Conservation (phyloP, 2,329 filamentous ascomycete species). For the Cladorrhinum sp. region DNA sequence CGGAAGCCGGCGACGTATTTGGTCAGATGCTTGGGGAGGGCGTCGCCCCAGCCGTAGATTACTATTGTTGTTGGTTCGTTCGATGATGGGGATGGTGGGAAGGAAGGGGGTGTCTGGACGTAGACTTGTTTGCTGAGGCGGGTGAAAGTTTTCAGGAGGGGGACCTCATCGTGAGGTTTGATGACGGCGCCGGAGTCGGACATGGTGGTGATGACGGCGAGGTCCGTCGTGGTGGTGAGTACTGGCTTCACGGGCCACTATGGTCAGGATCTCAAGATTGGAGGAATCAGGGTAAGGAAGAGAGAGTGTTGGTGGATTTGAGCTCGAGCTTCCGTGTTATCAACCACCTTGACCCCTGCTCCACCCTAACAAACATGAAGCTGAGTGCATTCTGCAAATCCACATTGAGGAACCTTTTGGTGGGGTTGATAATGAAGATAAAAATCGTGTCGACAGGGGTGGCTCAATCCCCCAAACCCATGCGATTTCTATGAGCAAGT, state of each 20-base stretch:
- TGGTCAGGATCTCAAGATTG: too few species aligned
- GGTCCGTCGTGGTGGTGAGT: slow-evolving; percentile 9
- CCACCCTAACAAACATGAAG: neutral
- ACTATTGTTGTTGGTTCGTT: slow-evolving; percentile 46
- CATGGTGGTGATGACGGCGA: neutral
- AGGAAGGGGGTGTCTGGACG: slow-evolving; percentile 29
- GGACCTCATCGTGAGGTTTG: slow-evolving; percentile 6
- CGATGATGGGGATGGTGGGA: neutral
- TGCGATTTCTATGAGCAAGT: too few species aligned
- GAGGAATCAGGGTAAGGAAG: too few species aligned
- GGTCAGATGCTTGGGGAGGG: slow-evolving; percentile 49
- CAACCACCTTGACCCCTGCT: neutral
- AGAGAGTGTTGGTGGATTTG: too few species aligned
- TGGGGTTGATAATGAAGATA: neutral
- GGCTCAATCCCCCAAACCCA: too few species aligned
- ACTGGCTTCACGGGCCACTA: neutral
- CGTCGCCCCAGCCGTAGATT: slow-evolving; percentile 59
- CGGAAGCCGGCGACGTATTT: slow-evolving; percentile 56
- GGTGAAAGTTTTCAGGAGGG: slow-evolving; percentile 43
- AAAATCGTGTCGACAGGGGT: neutral
- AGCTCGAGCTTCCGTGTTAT: too few species aligned
- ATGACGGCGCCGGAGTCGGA: slow-evolving; percentile 1
- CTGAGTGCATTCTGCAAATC: neutral
- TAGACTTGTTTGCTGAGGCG: slow-evolving; percentile 47
- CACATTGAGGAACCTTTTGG: neutral